Percentiles rank a stretch among this genome's conserved stretches.
These are phyloP conservation scores for Vinca minor DNA, from an alignment of 257 asterid species.

Conservation along the genomic window DNA sequence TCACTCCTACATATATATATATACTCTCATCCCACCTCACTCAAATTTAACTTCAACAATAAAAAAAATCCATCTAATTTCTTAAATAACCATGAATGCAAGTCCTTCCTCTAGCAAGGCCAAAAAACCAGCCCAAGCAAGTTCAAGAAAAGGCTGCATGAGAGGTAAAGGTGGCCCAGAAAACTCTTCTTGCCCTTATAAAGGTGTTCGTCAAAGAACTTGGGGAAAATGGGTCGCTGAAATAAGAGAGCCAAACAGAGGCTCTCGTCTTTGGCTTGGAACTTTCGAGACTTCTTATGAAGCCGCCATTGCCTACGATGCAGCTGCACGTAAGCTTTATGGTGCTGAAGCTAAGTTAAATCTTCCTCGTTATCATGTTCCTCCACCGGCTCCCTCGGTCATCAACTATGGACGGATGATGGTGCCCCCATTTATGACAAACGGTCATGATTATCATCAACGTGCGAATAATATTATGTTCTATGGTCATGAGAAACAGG, in stretches of 20 bases:
- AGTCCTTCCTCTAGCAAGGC: not conserved
- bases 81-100: not conserved
- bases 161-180: conserved; percentile 89
- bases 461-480: too few species aligned
- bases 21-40: too few species aligned
- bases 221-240: conserved; percentile 98
- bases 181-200: conserved; percentile 58
- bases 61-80: not conserved
- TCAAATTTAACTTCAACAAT: not conserved
- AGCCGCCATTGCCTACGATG: conserved; percentile 67
- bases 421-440: not conserved
- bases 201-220: conserved; percentile 77
- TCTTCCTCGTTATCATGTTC: conserved; percentile 24
- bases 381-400: not conserved
- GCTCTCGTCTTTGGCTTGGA: conserved; percentile 79
- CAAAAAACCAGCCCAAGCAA: conserved; percentile 33
- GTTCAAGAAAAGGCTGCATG: conserved; percentile 77
- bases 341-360: conserved; percentile 59
- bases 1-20: not conserved
- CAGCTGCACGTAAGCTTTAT: conserved; percentile 59
- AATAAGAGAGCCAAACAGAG: conserved; percentile 78
- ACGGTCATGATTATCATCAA: not conserved
- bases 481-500: not conserved
- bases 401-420: not conserved
- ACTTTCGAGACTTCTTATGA: conserved; percentile 67